A percentile compares a stretch with the other conserved stretches of the same genome.
Conservation (phyloP, 2,329 filamentous ascomycete species). For the Nothopassalora personata region DNA sequence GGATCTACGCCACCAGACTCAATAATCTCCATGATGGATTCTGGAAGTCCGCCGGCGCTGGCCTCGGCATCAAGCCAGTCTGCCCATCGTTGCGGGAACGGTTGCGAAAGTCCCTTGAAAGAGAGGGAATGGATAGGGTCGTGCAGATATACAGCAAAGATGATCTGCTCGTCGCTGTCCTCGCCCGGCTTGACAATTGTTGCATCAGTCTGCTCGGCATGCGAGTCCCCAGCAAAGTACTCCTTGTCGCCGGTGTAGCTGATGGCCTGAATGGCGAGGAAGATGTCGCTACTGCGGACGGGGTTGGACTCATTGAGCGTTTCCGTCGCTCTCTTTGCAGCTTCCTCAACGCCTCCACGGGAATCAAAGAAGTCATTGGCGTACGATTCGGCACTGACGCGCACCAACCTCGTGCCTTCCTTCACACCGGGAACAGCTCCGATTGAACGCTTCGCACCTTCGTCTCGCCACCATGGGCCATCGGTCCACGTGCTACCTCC, state of each 20-base stretch:
- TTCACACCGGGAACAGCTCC: constrained; percentile 72
- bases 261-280: constrained; percentile 90
- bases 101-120: constrained; percentile 77
- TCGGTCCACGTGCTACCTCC: constrained; percentile 73
- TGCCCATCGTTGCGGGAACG: constrained; percentile 78
- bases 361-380: constrained; percentile 76
- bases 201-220: constrained; percentile 7
- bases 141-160: constrained; percentile 72
- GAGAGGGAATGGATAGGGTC: constrained; percentile 90
- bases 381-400: constrained; percentile 84
- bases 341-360: constrained; percentile 72
- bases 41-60: constrained; percentile 54
- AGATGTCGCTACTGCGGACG: constrained; percentile 87
- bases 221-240: constrained; percentile 58
- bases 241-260: constrained; percentile 57
- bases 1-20: constrained; percentile 72
- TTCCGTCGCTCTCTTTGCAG: constrained; percentile 73
- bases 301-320: constrained; percentile 78
- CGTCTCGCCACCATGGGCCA: constrained; percentile 89
- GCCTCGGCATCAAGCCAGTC: constrained; percentile 78
- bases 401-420: constrained; percentile 85
- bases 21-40: constrained; percentile 83
- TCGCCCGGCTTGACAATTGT: constrained; percentile 29
- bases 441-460: constrained; percentile 61
- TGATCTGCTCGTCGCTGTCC: constrained; percentile 57